Evolutionary conservation across 371 early-diverging fungal genomes (phyloP), one percentile per base, ranked within the genome.

Genomic region (Mortierella polycephala): DNA sequence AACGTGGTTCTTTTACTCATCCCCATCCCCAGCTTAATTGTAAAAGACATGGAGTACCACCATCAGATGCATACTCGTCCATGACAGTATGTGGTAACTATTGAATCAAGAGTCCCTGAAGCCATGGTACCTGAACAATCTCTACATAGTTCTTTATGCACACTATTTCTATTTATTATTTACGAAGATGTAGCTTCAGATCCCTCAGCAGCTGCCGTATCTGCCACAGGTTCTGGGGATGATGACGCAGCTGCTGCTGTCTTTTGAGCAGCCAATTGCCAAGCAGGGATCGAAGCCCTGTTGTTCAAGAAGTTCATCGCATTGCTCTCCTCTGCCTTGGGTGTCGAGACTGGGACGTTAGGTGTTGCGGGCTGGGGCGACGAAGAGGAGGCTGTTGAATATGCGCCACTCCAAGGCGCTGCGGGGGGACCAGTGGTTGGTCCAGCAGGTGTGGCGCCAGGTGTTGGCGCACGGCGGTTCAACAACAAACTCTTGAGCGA

Each of bases 401-500:
- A 62, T 4, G 72, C 49, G 20, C 66, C 69, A 52, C 46, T 67
- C 65, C 64, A 67, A n/a, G 74, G 63, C n/a, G 79, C 73, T 16
- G 47, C 53, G 1, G 45, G 45, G 6, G 73, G 52, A 51, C 70
- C 65, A 30, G 64, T 53, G 7, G 71, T 64, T 5, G 77, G 52
- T 56, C 70, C 65, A 30, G 64, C 57, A 12, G 71, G 67, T 5
- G 77, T 65, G 0, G 69, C 58, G 40, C 52, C 65, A 14, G 75
- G 70, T 16, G 71, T 72, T 20, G 71, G 74, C 6, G 60, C 64
- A 52, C 94, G 91, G 44, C 95, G 90, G 72, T 90, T 96, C 62
- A 94, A 75, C 57, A 98, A 75, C 62, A 98, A 85, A 64, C 91
- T 92, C 75, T 96, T 95, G 53, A 98, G 87, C 13, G 94, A 94